phyloP scores from a whole-genome alignment of 164 flowering plant genomes.

The Vitis rupestris region DNA sequence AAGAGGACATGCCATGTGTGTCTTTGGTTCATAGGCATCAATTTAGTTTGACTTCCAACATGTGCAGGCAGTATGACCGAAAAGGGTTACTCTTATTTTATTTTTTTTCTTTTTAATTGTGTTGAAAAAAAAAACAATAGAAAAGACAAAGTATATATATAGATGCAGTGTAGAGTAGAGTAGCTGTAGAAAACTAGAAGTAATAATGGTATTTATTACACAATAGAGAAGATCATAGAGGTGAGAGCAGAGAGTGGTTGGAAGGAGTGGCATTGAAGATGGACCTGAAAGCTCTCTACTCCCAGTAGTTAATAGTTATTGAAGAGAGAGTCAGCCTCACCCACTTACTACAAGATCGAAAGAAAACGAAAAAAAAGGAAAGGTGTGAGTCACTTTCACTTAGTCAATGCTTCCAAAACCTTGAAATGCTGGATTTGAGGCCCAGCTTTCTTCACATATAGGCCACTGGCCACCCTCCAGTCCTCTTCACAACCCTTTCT shows the following conservation, averaged over 20 bases:
- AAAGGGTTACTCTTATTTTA: too few species aligned
- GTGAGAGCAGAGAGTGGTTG: not conserved
- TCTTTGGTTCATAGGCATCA: too few species aligned
- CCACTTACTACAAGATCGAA: too few species aligned
- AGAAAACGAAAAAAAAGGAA: not conserved
- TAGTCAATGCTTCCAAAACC: constrained; percentile 14
- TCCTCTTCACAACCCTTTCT: too few species aligned
- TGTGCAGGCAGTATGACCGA: too few species aligned
- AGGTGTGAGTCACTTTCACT: constrained; percentile 7
- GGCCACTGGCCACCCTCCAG: too few species aligned
- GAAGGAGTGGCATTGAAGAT: not conserved
- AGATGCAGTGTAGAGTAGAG: not conserved
- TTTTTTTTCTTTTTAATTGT: too few species aligned
- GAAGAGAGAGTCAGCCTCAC: not conserved
- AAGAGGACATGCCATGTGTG: too few species aligned
- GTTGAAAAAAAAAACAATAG: not conserved
- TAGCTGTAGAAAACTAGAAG: constrained; percentile 3
- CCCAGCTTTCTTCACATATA: too few species aligned
- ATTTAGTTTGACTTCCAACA: too few species aligned
- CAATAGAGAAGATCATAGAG: not conserved
- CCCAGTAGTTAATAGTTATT: not conserved
- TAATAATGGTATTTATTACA: not conserved
- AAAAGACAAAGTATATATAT: not conserved
- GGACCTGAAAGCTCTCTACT: not conserved
- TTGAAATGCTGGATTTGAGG: not conserved